These are phyloP conservation scores for Flaveria brownii DNA, from an alignment of 129 eudicot genomes.

Conservation along the genomic window DNA sequence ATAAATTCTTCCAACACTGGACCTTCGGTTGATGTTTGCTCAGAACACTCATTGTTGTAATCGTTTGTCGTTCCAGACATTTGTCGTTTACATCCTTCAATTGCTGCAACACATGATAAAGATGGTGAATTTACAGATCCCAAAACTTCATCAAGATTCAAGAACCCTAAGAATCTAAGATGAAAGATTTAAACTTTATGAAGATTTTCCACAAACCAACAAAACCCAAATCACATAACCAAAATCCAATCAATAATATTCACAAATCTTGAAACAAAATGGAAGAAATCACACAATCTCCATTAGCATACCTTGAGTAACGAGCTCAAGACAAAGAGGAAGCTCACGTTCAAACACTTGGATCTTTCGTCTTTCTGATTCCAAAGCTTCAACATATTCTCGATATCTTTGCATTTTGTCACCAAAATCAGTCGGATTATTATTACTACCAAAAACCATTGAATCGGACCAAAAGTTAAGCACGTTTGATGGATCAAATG, in stretches of 20 bases:
- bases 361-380: conserved; percentile 74
- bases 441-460: conserved; percentile 36
- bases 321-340: conserved; percentile 89
- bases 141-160: conserved; percentile 16
- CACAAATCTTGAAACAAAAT: conserved; percentile 5
- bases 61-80: conserved; percentile 46
- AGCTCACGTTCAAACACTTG: conserved; percentile 84
- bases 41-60: conserved; percentile 63
- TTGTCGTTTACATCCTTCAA: conserved; percentile 69
- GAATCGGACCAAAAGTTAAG: background rate
- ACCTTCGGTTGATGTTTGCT: conserved; percentile 68
- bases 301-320: conserved; percentile 62
- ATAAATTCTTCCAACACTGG: conserved; percentile 87
- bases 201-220: background rate
- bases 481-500: conserved; percentile 21
- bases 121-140: too few species aligned
- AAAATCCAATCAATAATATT: conserved; percentile 18
- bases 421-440: conserved; percentile 34
- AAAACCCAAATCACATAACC: background rate
- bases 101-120: background rate
- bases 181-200: background rate
- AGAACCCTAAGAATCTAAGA: background rate
- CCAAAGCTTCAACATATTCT: conserved; percentile 66
- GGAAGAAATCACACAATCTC: background rate
- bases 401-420: conserved; percentile 64